Evolutionary conservation across 306 rosid species (phyloP), one percentile per base, ranked within the genome.

Genomic region (Clitoria ternatea): DNA sequence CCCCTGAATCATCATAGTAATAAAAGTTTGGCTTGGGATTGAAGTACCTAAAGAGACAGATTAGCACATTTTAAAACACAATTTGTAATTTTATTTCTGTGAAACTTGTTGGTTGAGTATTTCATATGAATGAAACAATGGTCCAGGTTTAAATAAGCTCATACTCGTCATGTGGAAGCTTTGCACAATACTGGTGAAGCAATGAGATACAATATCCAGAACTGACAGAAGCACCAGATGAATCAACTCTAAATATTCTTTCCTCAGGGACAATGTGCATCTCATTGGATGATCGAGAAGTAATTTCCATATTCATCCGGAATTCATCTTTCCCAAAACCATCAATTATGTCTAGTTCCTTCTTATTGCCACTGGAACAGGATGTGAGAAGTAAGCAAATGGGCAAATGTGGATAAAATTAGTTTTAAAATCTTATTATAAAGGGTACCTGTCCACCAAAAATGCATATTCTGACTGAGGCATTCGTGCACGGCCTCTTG

Each of bases 401-500:
- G 43, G 42, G 32, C 15, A 33, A 10, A 61, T 59, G 64, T 37
- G 56, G 62, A 69, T 68, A 76, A 30, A 30, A 57, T 24, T 70
- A 72, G 10, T 78, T 75, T 20, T 6, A 45, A 39, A 62, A 78
- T 43, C 14, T 61, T 61, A 75, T 12, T 43, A 35, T 14, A 59
- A 57, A 47, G 9, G 40, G 69, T 81, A 94, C 98, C 98, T 94
- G 85, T 90, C 87, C 77, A 94, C 96, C 80, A 94, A 80, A 81
- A 94, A 89, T 7, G 83, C 89, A 85, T 90, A 94, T 85, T 94
- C 88, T 55, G 98, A 94, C 80, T 73, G 83, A 73, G 85, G 85
- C 98, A 89, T 90, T 18, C 98, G 92, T 11, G 98, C 98, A 48
- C 98, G 98, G 30, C 98, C 98, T 64, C 98, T 86, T 72, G 98